Conservation (phyloP, 805 yeast species). For the Metschnikowia matae region DNA sequence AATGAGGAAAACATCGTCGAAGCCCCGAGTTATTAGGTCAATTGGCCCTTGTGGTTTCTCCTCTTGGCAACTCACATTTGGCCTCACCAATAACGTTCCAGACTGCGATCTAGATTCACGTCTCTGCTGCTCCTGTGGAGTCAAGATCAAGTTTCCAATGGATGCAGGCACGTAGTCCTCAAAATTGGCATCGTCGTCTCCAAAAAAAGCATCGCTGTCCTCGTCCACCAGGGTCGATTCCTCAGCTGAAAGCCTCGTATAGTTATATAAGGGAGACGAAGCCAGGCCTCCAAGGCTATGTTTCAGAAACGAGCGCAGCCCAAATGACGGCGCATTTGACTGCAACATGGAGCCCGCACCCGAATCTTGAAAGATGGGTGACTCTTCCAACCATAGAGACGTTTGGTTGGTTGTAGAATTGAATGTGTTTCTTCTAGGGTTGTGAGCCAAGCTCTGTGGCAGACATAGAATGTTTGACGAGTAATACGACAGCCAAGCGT, state of each 20-base stretch:
- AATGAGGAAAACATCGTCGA: conserved; percentile 39
- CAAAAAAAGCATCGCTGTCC: conserved; percentile 23
- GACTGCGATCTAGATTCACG: conserved; percentile 62
- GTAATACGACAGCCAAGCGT: not conserved
- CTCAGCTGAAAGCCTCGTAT: not conserved
- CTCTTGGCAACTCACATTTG: conserved; percentile 18
- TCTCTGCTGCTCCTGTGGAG: conserved; percentile 70
- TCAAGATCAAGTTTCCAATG: conserved; percentile 65
- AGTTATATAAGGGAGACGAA: not conserved
- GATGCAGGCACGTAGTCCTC: conserved; percentile 83
- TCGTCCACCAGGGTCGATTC: conserved; percentile 29
- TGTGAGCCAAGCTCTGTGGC: not conserved
- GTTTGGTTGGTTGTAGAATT: not conserved
- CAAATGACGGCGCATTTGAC: not conserved
- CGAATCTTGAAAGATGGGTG: not conserved
- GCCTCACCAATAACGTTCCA: conserved; percentile 38
- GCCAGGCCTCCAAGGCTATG: not conserved
- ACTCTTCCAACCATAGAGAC: not conserved
- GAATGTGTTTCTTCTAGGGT: not conserved
- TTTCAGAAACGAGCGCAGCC: conserved; percentile 1
- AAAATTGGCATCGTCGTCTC: conserved; percentile 38
- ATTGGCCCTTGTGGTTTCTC: not conserved
- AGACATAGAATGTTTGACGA: conserved; percentile 1
- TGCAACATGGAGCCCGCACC: not conserved
- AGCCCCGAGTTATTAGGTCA: not conserved